Base-by-base conservation (phyloP, 1,284 basidiomycete species). In the Ganoderma meredithae region DNA sequence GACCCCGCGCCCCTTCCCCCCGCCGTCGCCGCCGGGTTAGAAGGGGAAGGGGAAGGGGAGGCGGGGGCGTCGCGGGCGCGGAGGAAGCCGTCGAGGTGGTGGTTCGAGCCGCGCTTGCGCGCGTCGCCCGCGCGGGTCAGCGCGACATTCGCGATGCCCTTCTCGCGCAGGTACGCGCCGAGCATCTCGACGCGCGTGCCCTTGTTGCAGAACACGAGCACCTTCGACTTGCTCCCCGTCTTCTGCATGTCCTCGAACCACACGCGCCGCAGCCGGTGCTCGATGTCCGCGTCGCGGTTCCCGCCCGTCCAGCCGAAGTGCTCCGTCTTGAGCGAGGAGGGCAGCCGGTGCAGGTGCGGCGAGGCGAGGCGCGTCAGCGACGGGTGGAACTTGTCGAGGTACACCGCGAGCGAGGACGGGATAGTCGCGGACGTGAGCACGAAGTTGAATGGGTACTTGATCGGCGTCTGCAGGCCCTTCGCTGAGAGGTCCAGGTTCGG, bases 371-470 rank as follows among this genome's bases (percentile, higher is more conserved):
- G 87, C 39, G 84, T 81, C 61, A 92, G 79, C 4, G 79, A 69
- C 0, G 93, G 92, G 72, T 94, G 90, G 68, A 88, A 78, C 1
- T 77, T 79, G 70, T 86, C 83, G 43, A 96, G 83, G 76, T 93
- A 91, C 47, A 83, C 79, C 27, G 90, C 85, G 56, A 97, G 89
- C 1, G 91, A 86, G 41, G 88, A 85, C 1, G 95, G 95, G 70
- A 97, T 92, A 0, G 95, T 97, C 2, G 95, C 95, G 39, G 93
- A 94, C n/a, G 92, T 90, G 49, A 97, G 85, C 64, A 96, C 76
- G 62, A 96, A 80, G 78, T 94, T 87, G 84, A 93, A 94, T 0
- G 92, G 92, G 75, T 92, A 90, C 62, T 85, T 75, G 69, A 84
- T 72, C 10, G 74, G 68, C 0, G 68, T 65, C 6, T 68, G 66